These are phyloP conservation scores for Aspergillus pseudonomiae DNA, from an alignment of 2,329 filamentous ascomycete genomes.

Conservation along the genomic window DNA sequence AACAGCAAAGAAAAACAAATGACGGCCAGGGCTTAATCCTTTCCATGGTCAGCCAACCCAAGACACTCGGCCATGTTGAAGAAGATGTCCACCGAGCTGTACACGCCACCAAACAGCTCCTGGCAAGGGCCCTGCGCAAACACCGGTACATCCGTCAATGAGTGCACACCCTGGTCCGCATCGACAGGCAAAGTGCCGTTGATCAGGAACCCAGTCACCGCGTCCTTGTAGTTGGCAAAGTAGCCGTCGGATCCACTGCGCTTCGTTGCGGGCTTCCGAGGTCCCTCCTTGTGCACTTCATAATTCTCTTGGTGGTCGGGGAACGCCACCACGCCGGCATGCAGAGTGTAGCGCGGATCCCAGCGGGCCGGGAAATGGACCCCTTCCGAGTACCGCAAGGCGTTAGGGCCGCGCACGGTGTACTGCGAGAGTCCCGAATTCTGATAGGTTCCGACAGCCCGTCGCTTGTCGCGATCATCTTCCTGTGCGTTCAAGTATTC, in stretches of 20 bases:
- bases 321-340: conserved; percentile 69
- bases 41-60: conserved; percentile 31
- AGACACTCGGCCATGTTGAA: conserved; percentile 45
- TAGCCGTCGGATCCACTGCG: conserved; percentile 58
- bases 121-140: conserved; percentile 80
- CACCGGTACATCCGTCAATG: conserved; percentile 75
- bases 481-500: conserved; percentile 70
- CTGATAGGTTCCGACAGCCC: conserved; percentile 73
- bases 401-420: conserved; percentile 61
- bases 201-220: conserved; percentile 67
- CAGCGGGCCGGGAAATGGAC: conserved; percentile 80
- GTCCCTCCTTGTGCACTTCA: conserved; percentile 67
- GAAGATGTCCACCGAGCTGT: conserved; percentile 45
- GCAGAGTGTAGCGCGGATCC: conserved; percentile 82
- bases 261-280: conserved; percentile 63
- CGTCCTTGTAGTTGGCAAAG: conserved; percentile 69
- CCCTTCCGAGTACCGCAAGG: conserved; percentile 68
- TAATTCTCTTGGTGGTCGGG: conserved; percentile 80
- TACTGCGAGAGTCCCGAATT: conserved; percentile 77
- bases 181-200: conserved; percentile 72
- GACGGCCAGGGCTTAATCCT: neutral
- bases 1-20: neutral
- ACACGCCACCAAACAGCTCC: conserved; percentile 65
- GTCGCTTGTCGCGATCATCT: conserved; percentile 71
- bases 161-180: conserved; percentile 72